Base-by-base conservation (phyloP, 2,329 filamentous ascomycete genomes). In the Ophiocordyceps unilateralis region DNA sequence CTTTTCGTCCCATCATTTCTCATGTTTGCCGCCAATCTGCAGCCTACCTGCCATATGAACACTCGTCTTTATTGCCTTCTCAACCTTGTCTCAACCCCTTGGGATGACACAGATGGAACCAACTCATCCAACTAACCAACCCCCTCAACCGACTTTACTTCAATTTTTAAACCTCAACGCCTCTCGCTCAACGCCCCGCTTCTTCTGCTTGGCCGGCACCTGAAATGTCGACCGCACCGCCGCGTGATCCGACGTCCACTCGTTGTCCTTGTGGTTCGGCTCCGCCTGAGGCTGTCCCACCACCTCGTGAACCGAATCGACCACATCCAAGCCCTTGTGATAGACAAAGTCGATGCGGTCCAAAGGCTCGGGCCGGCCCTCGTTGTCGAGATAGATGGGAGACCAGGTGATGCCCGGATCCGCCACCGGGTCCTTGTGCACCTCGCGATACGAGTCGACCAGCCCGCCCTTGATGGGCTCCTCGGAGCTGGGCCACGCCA, bases 271-370 rank as follows among this genome's bases (percentile, higher is more conserved):
- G 37, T 63, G 54, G 42, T 61, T 47, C 1, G 63, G 63, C 40
- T 53, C 43, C 3, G 58, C 47, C 41, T 49, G 53, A 0, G 62
- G 62, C 1, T 54, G 48, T 2, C 63, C 63, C 0, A 58, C 54
- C 1, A 66, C 49, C 0, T 58, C 20, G 0, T 49, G 49, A 7
- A 53, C 46, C 0, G 62, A 62, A n/a, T 49, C 50, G 0, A 57
- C 26, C 0, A 59, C 54, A 26, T 51, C 51, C 4, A 66, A 45
- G 1, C 61, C 61, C 45, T 59, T 60, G 50, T 63, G 55, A 30
- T 64, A 64, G 20, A 66, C 55, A 43, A 65, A 66, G 48, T 66
- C 63, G 30, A 67, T 66, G 14, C 64, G 48, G 43, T 66, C 64
- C 40, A 58, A 49, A 0, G 63, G 63, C 52, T 66, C 64, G 1